These are phyloP conservation scores for Trichocladium uniseriatum DNA, from an alignment of 495 filamentous ascomycete genomes.

Conservation along the genomic window DNA sequence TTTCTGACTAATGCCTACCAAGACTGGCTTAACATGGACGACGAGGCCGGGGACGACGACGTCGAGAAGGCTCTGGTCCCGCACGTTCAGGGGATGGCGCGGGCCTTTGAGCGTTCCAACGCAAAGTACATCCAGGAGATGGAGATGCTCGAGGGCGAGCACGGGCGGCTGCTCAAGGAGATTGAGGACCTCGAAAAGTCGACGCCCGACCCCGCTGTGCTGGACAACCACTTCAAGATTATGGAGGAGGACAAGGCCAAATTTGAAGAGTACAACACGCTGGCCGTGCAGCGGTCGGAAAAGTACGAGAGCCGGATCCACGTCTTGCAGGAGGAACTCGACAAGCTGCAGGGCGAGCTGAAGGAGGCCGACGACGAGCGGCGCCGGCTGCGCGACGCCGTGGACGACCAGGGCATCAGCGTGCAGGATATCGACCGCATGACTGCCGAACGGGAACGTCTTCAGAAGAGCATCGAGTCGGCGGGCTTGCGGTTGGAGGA, in stretches of 20 bases:
- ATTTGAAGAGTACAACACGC: slow-evolving; percentile 83
- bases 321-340: slow-evolving; percentile 68
- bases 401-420: slow-evolving; percentile 87
- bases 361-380: slow-evolving; percentile 72
- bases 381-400: slow-evolving; percentile 64
- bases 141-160: slow-evolving; percentile 72
- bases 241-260: slow-evolving; percentile 85
- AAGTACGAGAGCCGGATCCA: slow-evolving; percentile 71
- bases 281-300: slow-evolving; percentile 67
- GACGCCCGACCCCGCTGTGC: slow-evolving; percentile 65
- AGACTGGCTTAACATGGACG: slow-evolving; percentile 83
- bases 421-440: slow-evolving; percentile 98
- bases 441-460: slow-evolving; percentile 85
- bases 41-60: slow-evolving; percentile 77
- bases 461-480: slow-evolving; percentile 74
- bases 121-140: slow-evolving; percentile 72
- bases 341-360: slow-evolving; percentile 67
- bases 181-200: slow-evolving; percentile 82
- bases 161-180: slow-evolving; percentile 64
- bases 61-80: slow-evolving; percentile 64
- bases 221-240: slow-evolving; percentile 77
- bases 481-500: slow-evolving; percentile 69
- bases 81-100: slow-evolving; percentile 82
- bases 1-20: slow-evolving; percentile 83
- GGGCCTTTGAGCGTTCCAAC: slow-evolving; percentile 76